Conservation (phyloP, 208 protist genomes). For the Leishmania martiniquensis region DNA sequence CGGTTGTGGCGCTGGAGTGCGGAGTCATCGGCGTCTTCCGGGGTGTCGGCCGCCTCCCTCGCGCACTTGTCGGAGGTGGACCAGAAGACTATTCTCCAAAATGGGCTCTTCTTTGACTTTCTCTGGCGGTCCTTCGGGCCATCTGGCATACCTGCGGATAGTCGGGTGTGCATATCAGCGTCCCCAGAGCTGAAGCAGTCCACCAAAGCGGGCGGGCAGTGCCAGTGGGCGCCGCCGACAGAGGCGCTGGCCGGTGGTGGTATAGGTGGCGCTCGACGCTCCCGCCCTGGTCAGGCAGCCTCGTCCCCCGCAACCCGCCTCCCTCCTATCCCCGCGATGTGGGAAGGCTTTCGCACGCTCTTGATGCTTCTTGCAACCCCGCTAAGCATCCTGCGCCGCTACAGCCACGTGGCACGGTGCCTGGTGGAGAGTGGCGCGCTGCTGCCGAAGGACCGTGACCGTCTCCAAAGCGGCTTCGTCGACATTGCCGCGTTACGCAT, state of each 20-base stretch:
- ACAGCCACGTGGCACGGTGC: constrained; percentile 72
- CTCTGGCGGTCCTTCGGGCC: constrained; percentile 53
- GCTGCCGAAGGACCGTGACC: constrained; percentile 25
- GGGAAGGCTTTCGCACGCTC: constrained; percentile 78
- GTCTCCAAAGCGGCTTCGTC: constrained; percentile 58
- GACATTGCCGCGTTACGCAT: constrained; percentile 44
- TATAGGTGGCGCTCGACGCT: constrained; percentile 2
- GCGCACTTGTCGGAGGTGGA: constrained; percentile 24
- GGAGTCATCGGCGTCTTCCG: not conserved
- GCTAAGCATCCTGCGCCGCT: constrained; percentile 64
- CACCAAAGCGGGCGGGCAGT: not conserved
- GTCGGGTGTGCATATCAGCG: constrained; percentile 30
- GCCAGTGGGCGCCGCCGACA: not conserved
- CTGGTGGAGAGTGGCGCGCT: constrained; percentile 63
- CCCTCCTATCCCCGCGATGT: constrained; percentile 53
- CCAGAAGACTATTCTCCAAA: constrained; percentile 28
- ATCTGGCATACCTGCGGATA: constrained; percentile 49
- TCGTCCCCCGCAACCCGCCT: constrained; percentile 8
- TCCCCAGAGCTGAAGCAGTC: constrained; percentile 35
- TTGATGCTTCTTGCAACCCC: constrained; percentile 72
- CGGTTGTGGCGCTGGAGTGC: constrained; percentile 52
- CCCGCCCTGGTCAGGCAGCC: not conserved
- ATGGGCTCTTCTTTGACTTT: constrained; percentile 56
- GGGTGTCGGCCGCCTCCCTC: constrained; percentile 10
- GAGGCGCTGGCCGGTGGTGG: not conserved